Percentiles rank a stretch among this genome's conserved stretches.
Evolutionary conservation across 805 yeast genomes (phyloP).

Genomic region (Candida maesae): DNA sequence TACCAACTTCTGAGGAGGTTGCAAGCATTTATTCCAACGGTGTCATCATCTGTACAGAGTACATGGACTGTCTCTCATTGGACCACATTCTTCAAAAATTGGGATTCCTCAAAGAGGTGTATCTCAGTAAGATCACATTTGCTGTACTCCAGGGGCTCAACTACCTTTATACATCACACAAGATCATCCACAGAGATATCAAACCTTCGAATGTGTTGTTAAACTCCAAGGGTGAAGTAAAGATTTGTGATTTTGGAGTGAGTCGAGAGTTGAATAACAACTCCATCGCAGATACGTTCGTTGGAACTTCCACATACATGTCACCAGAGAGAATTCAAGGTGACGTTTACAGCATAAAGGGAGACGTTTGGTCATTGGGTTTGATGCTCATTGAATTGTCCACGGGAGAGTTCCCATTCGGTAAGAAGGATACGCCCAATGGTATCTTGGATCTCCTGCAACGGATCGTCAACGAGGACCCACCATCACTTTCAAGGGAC

Average conservation of each 20-base stretch:
- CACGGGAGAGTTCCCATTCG: slow-evolving; percentile 78
- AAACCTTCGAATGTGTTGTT: slow-evolving; percentile 92
- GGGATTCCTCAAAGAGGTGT: slow-evolving; percentile 64
- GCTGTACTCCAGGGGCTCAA: slow-evolving; percentile 77
- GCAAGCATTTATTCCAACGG: slow-evolving; percentile 41
- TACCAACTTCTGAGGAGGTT: slow-evolving; percentile 19
- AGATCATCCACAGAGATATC: slow-evolving; percentile 92
- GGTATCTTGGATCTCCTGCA: slow-evolving; percentile 89
- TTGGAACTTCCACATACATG: slow-evolving; percentile 97
- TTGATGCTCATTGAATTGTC: slow-evolving; percentile 86
- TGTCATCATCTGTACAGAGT: slow-evolving; percentile 91
- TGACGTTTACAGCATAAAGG: slow-evolving; percentile 85
- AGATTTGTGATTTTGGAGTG: slow-evolving; percentile 96
- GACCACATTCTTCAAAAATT: slow-evolving; percentile 65
- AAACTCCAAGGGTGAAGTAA: slow-evolving; percentile 82
- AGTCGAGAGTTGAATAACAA: slow-evolving; percentile 80
- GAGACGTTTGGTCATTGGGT: slow-evolving; percentile 97
- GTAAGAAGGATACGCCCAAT: slow-evolving; percentile 62
- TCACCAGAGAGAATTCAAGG: slow-evolving; percentile 98
- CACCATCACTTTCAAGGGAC: slow-evolving; percentile 62
- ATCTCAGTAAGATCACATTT: slow-evolving; percentile 68
- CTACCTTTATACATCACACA: slow-evolving; percentile 76
- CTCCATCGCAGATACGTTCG: slow-evolving; percentile 95
- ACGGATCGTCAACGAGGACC: slow-evolving; percentile 88
- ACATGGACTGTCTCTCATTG: slow-evolving; percentile 90